Conservation (phyloP, 768 basidiomycete species). For the Rhizopogon roseolus region DNA sequence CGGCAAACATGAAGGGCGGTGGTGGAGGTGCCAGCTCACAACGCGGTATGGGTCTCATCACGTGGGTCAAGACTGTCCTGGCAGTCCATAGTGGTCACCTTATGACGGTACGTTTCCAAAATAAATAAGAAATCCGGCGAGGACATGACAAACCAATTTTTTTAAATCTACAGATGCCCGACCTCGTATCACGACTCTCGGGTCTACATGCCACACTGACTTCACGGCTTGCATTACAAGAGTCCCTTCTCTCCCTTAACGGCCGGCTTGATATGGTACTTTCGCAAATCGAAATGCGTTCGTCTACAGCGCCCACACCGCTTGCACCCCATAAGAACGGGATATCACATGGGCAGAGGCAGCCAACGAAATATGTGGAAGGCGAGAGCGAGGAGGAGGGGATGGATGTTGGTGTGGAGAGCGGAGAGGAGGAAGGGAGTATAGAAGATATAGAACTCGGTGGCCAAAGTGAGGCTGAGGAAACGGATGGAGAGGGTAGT, state of each 20-base stretch:
- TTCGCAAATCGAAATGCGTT: slow-evolving; percentile 87
- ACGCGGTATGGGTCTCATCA: slow-evolving; percentile 61
- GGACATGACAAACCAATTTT: slow-evolving; percentile 2
- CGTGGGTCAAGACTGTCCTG: slow-evolving; percentile 80
- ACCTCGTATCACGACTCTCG: slow-evolving; percentile 82
- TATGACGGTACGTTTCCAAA: slow-evolving; percentile 73
- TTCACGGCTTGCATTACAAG: slow-evolving; percentile 75
- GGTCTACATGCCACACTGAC: slow-evolving; percentile 80
- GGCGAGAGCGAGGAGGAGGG: slow-evolving; percentile 72
- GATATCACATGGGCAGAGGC: slow-evolving; percentile 29
- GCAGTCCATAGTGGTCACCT: slow-evolving; percentile 86
- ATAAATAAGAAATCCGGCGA: neutral
- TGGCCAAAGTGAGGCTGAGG: slow-evolving; percentile 52
- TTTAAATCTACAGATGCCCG: slow-evolving; percentile 79
- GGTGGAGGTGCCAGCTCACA: slow-evolving; percentile 79
- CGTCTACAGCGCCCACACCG: slow-evolving; percentile 61
- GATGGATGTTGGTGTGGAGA: slow-evolving; percentile 52
- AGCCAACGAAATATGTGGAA: slow-evolving; percentile 60
- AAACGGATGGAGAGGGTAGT: slow-evolving; percentile 39
- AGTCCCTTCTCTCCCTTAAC: slow-evolving; percentile 77
- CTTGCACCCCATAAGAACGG: slow-evolving; percentile 39
- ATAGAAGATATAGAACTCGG: slow-evolving; percentile 77
- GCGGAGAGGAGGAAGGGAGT: slow-evolving; percentile 66
- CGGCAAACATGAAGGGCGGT: slow-evolving; percentile 69
- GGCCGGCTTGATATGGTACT: slow-evolving; percentile 93